Evolutionary conservation across 345 rosid species (phyloP).

Genomic region (Bruguiera gymnorhiza): DNA sequence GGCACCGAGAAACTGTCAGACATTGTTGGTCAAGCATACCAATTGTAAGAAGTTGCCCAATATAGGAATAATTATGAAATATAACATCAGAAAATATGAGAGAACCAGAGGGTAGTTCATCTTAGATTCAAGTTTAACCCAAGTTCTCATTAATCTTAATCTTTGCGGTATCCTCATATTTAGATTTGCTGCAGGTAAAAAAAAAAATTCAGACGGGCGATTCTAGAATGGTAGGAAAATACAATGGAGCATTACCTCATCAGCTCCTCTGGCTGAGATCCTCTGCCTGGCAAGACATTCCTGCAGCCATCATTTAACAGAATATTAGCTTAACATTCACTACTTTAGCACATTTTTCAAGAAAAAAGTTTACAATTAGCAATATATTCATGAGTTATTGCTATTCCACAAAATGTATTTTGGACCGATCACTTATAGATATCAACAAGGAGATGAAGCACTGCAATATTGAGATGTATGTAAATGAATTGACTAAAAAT

Average conservation of each 20-base stretch:
- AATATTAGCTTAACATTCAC: not conserved
- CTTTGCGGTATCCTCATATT: no score
- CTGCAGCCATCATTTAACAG: constrained; percentile 33
- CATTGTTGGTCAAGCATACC: not conserved
- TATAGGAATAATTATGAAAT: not conserved
- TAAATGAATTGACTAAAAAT: not conserved
- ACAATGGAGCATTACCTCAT: constrained; percentile 52
- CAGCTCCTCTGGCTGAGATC: constrained; percentile 55
- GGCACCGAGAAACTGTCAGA: constrained; percentile 80
- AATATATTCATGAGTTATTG: not conserved
- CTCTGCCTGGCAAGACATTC: constrained; percentile 33
- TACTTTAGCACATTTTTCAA: no score
- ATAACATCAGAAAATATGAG: no score
- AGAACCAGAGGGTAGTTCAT: no score
- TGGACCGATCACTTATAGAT: no score
- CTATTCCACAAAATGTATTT: no score
- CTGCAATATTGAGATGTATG: no score
- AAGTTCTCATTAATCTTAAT: no score
- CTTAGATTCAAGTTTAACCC: no score
- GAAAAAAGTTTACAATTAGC: not conserved
- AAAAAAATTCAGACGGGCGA: no score
- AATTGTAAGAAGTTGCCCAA: not conserved
- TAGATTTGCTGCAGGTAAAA: no score
- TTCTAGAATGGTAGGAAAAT: not conserved
- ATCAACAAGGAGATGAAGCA: no score